phyloP scores from a whole-genome alignment of 192 early-diverging fungal species.

The Linnemannia elongata region DNA sequence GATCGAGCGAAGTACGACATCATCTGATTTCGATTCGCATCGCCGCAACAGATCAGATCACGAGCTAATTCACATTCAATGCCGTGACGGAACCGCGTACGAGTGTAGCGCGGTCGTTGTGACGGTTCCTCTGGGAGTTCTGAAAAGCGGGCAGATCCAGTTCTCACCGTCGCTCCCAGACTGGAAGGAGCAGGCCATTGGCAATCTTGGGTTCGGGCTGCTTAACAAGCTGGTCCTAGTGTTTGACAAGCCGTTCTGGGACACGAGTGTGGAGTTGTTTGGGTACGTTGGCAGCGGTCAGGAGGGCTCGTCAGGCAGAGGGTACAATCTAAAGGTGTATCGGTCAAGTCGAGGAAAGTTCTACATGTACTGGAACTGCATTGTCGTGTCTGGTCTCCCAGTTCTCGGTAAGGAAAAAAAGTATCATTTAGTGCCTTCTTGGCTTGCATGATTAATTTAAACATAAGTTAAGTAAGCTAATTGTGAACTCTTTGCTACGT shows the following conservation, averaged over 20 bases:
- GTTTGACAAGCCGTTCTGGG: conserved; percentile 49
- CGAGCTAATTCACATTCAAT: conserved; percentile 29
- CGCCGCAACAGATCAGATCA: not conserved
- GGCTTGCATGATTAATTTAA: no score
- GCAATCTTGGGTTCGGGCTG: conserved; percentile 45
- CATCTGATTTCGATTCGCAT: not conserved
- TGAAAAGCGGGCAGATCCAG: conserved; percentile 44
- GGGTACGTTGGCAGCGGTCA: conserved; percentile 44
- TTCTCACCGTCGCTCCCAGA: conserved; percentile 42
- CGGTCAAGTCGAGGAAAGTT: conserved; percentile 51
- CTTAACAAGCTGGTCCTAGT: conserved; percentile 50
- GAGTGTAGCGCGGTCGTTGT: conserved; percentile 26
- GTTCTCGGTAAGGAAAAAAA: conserved; percentile 31
- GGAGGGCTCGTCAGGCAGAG: conserved; percentile 1
- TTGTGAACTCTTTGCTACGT: not conserved
- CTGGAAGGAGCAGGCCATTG: conserved; percentile 44
- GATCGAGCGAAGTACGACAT: conserved; percentile 20
- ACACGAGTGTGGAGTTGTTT: conserved; percentile 29
- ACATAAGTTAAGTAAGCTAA: not conserved
- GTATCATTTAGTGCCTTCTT: no score
- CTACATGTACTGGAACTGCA: conserved; percentile 55
- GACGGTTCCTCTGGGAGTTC: conserved; percentile 56
- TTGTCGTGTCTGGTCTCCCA: conserved; percentile 33
- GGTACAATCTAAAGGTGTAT: conserved; percentile 26
- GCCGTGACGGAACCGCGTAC: conserved; percentile 24